phyloP scores from a whole-genome alignment of 148 eudicot genomes.

The Silene latifolia region DNA sequence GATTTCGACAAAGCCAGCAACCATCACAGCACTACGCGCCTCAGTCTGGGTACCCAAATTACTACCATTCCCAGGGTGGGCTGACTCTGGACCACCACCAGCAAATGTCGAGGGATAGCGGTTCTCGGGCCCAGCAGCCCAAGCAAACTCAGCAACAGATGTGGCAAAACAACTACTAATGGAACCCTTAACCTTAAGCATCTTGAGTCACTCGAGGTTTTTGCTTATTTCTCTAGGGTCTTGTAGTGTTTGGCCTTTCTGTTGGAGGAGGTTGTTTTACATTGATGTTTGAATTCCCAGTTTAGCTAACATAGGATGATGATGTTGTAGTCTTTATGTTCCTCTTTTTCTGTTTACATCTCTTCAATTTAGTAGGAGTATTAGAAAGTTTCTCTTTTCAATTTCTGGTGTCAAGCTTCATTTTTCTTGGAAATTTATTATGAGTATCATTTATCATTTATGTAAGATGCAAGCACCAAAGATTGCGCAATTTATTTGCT shows the following conservation, averaged over 20 bases:
- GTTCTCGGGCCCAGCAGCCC: slow-evolving; percentile 63
- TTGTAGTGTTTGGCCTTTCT: slow-evolving; percentile 33
- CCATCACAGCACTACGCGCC: slow-evolving; percentile 58
- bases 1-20: slow-evolving; percentile 71
- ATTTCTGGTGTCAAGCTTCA: no score
- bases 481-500: background rate
- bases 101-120: slow-evolving; percentile 63
- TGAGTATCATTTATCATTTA: no score
- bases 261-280: slow-evolving; percentile 35
- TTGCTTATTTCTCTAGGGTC: slow-evolving; percentile 35
- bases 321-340: slow-evolving; percentile 13
- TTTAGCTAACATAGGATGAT: slow-evolving; percentile 53
- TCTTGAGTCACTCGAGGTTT: background rate
- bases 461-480: no score
- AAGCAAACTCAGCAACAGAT: slow-evolving; percentile 73
- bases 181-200: slow-evolving; percentile 13
- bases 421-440: no score
- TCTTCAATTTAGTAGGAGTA: slow-evolving; percentile 10
- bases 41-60: slow-evolving; percentile 60
- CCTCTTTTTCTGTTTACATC: slow-evolving; percentile 7
- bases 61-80: slow-evolving; percentile 69
- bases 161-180: slow-evolving; percentile 84
- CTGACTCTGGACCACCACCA: slow-evolving; percentile 69
- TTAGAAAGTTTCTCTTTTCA: slow-evolving; percentile 19
- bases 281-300: slow-evolving; percentile 24